Evolutionary conservation across 192 early-diverging fungal genomes (phyloP).

Genomic region (Coemansia sp.): DNA sequence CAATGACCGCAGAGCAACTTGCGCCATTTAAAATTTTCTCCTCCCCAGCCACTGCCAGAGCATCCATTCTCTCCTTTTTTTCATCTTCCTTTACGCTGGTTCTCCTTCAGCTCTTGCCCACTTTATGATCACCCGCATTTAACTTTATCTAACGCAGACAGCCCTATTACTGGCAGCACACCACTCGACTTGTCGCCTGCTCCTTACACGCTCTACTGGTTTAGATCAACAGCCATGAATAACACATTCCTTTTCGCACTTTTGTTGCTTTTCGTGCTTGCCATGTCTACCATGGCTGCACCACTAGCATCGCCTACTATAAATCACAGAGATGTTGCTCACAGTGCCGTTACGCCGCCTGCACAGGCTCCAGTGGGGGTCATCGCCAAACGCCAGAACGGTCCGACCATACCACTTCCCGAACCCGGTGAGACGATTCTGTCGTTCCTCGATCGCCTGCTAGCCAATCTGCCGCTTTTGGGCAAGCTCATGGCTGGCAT

Average conservation of each 20-base stretch:
- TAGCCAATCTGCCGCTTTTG: constrained; percentile 26
- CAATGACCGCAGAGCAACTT: too few species aligned
- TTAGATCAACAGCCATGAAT: constrained; percentile 10
- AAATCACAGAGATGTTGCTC: not conserved
- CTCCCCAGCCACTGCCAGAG: too few species aligned
- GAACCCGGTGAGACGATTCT: constrained; percentile 28
- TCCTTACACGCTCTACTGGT: not conserved
- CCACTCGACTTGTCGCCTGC: not conserved
- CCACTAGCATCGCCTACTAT: not conserved
- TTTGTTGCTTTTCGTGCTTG: constrained; percentile 7
- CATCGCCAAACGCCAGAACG: not conserved
- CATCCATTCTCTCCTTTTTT: not conserved
- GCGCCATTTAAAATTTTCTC: too few species aligned
- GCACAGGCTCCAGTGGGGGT: not conserved
- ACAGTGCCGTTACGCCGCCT: not conserved
- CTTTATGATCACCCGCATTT: not conserved
- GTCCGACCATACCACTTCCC: constrained; percentile 36
- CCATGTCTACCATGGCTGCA: constrained; percentile 3
- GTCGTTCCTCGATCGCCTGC: constrained; percentile 39
- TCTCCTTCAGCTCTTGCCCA: not conserved
- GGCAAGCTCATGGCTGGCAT: constrained; percentile 34
- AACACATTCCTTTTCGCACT: not conserved
- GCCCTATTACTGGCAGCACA: not conserved
- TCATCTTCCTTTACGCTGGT: not conserved
- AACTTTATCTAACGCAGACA: not conserved